Base-by-base conservation (phyloP, 1,139 yeast genomes). In the Debaryomyces coudertii region DNA sequence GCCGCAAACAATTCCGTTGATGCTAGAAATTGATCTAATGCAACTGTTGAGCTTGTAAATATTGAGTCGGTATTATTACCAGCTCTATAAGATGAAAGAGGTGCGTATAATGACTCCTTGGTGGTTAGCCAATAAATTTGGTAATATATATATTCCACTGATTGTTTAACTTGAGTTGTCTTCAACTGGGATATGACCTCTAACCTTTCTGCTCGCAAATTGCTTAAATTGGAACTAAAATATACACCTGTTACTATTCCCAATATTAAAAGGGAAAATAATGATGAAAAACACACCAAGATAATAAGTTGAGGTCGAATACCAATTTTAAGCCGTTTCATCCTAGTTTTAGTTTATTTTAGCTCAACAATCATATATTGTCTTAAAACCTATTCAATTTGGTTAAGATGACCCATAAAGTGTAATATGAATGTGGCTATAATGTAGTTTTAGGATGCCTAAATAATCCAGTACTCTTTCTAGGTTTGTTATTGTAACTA, bases 171-270 rank as follows among this genome's bases (percentile, higher is more conserved):
- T 62, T 90, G 97, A 0, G 93, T 79, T 0, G 93, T 81, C 62
- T 89, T 90, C 47, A 90, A 70, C 60, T 87, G 87, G 7, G 96
- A 87, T 12, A 90, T 87, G 41, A 88, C 89, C 57, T 80, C 81
- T 33, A 90, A 69, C 47, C 90, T 76, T 52, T 88, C 93, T 2
- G 85, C 81, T 53, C 95, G 74, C 42, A 87, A 67, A 44, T 76
- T 67, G 42, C 82, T 78, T 49, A 85, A 80, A 54, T 82, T 86
- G 23, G 72, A 63, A 14, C 90, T 81, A 60, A 87, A 89, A 65
- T 87, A 89, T 7, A 87, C 80, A 41, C 95, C 95, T 1, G 95
- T 83, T 7, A 87, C 89, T 23, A 88, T 71, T 9, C 96, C 93
- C 42, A 92, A 68, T 5, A 89, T 80, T 27, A 87, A 71, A 44